A percentile compares a stretch with the other conserved stretches of the same genome.
Conservation (phyloP, 2,329 filamentous ascomycete species). For the Pyricularia grisea region DNA sequence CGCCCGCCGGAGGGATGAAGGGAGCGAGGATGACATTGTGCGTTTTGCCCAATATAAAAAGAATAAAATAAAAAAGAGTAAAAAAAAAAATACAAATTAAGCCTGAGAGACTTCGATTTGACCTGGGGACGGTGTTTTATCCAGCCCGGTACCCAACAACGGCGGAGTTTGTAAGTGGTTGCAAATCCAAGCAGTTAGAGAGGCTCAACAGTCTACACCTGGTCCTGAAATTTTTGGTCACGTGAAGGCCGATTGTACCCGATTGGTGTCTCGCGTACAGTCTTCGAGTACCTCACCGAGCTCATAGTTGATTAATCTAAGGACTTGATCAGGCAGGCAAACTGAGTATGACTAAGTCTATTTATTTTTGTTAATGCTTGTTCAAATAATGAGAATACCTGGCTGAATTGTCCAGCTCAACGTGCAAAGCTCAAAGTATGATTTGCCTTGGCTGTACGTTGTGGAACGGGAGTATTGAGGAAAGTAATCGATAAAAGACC, state of each 20-base stretch:
- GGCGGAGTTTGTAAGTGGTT: not conserved
- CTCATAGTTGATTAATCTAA: not conserved
- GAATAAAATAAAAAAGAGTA: not conserved
- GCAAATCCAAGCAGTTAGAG: not conserved
- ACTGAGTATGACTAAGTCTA: not conserved
- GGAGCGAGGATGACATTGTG: conserved; percentile 6
- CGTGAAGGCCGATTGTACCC: conserved; percentile 3
- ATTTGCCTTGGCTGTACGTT: no score
- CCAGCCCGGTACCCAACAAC: not conserved
- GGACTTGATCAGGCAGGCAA: not conserved
- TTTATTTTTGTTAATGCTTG: not conserved
- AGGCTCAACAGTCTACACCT: not conserved
- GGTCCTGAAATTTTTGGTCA: conserved; percentile 1
- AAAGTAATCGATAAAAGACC: not conserved
- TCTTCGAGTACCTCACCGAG: not conserved
- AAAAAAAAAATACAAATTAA: not conserved
- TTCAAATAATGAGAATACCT: not conserved
- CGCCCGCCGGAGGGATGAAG: conserved; percentile 6
- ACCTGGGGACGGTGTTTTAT: not conserved
- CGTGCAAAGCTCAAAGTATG: not conserved
- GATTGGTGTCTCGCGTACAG: not conserved
- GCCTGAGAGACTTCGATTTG: not conserved
- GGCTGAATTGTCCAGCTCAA: not conserved
- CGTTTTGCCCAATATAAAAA: not conserved
- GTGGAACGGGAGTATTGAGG: not conserved